Evolutionary conservation across 352 stramenopile genomes (phyloP), one percentile per base, ranked within the genome.

Genomic region (Phytophthora lateralis): DNA sequence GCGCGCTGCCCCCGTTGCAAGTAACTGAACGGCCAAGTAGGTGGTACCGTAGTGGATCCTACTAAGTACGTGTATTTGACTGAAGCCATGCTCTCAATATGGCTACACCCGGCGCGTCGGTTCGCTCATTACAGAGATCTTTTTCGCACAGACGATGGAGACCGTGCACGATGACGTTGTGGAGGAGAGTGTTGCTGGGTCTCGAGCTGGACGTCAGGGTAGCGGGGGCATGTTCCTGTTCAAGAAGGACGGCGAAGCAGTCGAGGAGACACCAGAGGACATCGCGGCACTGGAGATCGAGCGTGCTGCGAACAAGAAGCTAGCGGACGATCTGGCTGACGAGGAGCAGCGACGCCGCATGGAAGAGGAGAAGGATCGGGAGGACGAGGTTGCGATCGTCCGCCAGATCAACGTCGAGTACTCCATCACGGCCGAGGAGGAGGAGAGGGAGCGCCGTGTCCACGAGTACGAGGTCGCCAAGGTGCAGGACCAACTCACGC

Each of bases 351-450:
- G 73, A 38, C 80, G 83, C 15, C 78, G 80, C 30, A 39, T 90
- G 0, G 67, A 78, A 6, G 82, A 90, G 45, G 68, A 53, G 1
- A 75, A 76, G 18, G 75, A 87, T 56, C 58, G 68, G 4, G 80
- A 90, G 49, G 63, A 88, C 34, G 80, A 92, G 44, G n/a, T 79
- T 12, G 76, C 59, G 21, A 75, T 92, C 47, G 79, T 90, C 44
- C 80, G 83, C 9, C 77, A 90, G 66, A 90, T 90, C 66, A 90
- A 92, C 54, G 74, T 88, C 15, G 78, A 90, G 61, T 78, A 73
- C 34, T 87, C 77, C 1, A 86, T 89, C 46, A 68, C 61, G 0
- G 78, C 75, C 3, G 80, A 78, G 18, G 75, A 90, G 26, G 75
- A 86, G 42, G 83, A 92, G 54, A 72, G 85, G 27, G 75, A 85